A percentile compares a stretch with the other conserved stretches of the same genome.
These are phyloP conservation scores for Linum usitatissimum DNA, from an alignment of 345 rosid genomes.

Conservation along the genomic window DNA sequence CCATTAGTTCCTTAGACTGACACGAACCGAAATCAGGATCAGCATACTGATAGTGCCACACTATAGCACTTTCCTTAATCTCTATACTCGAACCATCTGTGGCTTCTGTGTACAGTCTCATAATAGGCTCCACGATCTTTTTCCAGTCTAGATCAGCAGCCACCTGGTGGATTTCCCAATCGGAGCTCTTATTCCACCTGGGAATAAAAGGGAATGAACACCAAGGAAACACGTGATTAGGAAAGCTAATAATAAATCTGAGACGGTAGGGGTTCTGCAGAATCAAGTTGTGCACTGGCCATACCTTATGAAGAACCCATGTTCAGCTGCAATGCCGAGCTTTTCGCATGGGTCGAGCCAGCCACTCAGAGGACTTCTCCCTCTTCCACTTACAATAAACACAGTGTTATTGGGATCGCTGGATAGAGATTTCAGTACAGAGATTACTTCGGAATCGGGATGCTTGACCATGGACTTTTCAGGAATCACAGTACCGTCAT, in stretches of 20 bases:
- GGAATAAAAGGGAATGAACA: neutral
- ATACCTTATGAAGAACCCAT: conserved; percentile 71
- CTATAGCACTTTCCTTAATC: conserved; percentile 67
- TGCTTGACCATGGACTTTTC: conserved; percentile 37
- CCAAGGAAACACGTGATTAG: neutral
- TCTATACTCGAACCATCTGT: conserved; percentile 82
- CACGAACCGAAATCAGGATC: conserved; percentile 59
- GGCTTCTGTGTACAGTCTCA: conserved; percentile 59
- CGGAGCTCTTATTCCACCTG: conserved; percentile 49
- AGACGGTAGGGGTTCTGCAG: too few species aligned
- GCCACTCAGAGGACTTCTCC: conserved; percentile 47
- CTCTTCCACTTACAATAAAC: conserved; percentile 80
- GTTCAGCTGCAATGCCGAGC: conserved; percentile 78
- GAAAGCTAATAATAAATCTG: too few species aligned
- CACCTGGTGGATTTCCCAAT: conserved; percentile 43
- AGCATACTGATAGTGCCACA: conserved; percentile 76
- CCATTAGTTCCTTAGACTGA: conserved; percentile 81
- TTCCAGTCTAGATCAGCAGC: conserved; percentile 48
- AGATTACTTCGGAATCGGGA: conserved; percentile 46
- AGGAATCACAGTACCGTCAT: conserved; percentile 73
- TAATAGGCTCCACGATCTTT: conserved; percentile 58
- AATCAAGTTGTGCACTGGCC: neutral
- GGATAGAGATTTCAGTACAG: conserved; percentile 46
- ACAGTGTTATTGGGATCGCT: conserved; percentile 59
- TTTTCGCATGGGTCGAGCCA: conserved; percentile 62